A percentile compares a stretch with the other conserved stretches of the same genome.
Conservation (phyloP, 345 rosid genomes). For the Gossypium mustelinum region DNA sequence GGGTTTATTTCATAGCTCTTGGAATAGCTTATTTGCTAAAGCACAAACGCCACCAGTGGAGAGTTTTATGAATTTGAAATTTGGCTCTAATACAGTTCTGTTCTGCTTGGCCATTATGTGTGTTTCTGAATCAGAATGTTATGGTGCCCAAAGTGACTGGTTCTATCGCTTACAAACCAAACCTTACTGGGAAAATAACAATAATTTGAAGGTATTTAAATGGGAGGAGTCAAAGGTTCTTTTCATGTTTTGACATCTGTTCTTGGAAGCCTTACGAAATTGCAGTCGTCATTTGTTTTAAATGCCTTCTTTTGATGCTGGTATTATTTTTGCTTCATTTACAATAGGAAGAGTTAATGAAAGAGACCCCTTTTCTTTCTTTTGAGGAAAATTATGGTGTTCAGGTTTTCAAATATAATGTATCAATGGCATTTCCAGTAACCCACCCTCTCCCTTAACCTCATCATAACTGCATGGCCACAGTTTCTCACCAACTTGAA, state of each 20-base stretch:
- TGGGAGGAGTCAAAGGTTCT: neutral
- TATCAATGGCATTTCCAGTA: neutral
- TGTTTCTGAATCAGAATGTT: neutral
- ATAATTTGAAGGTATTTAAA: neutral
- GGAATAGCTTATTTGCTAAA: neutral
- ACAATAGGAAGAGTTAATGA: neutral
- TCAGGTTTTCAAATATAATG: neutral
- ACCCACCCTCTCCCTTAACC: neutral
- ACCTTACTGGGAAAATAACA: neutral
- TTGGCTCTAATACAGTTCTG: neutral
- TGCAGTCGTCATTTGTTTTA: neutral
- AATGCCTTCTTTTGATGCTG: neutral
- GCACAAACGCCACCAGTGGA: neutral
- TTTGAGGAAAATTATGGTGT: neutral
- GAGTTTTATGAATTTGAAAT: neutral
- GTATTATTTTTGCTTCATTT: neutral
- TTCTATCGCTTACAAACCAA: neutral
- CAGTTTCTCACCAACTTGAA: neutral
- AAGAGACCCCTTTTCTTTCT: neutral
- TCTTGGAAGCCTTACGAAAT: neutral
- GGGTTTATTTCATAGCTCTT: neutral
- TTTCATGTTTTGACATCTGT: neutral
- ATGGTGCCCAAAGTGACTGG: neutral
- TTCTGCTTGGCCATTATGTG: neutral
- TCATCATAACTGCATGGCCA: constrained; percentile 1